Percentiles rank a stretch among this genome's conserved stretches.
Conservation (phyloP, 1,284 basidiomycete species). For the Neotropicomus parvogracilis region DNA sequence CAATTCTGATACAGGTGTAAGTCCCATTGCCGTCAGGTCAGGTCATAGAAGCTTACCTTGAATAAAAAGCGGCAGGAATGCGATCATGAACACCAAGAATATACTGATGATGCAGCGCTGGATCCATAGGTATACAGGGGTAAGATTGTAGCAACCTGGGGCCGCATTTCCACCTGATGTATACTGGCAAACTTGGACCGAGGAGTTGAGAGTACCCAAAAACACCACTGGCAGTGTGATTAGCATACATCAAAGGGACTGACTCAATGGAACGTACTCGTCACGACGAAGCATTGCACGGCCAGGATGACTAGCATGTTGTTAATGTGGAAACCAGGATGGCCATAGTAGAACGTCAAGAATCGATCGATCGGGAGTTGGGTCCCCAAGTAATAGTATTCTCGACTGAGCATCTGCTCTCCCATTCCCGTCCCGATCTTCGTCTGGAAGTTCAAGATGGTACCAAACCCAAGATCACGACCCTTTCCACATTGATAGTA, state of each 20-base stretch:
- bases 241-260: conserved; percentile 1
- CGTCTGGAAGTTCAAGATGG: conserved; percentile 98
- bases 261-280: conserved; percentile 51
- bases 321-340: conserved; percentile 99
- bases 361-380: conserved; percentile 97
- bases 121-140: conserved; percentile 90
- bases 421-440: conserved; percentile 99
- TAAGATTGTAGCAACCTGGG: conserved; percentile 87
- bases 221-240: conserved; percentile 66
- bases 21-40: neutral
- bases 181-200: conserved; percentile 77
- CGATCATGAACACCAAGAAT: conserved; percentile 95
- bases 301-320: conserved; percentile 97
- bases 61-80: conserved; percentile 89
- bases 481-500: conserved; percentile 99
- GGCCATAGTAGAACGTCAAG: conserved; percentile 99
- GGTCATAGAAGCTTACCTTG: conserved; percentile 60
- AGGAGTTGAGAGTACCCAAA: conserved; percentile 84
- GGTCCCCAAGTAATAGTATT: conserved; percentile 99
- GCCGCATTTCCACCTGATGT: conserved; percentile 67
- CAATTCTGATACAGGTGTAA: conserved; percentile 57
- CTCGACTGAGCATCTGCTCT: conserved; percentile 97
- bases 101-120: conserved; percentile 92
- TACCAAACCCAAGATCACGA: conserved; percentile 97
- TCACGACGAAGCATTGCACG: conserved; percentile 88